Conservation (phyloP, 106 monocot species). For the Phalaenopsis aphrodite region DNA sequence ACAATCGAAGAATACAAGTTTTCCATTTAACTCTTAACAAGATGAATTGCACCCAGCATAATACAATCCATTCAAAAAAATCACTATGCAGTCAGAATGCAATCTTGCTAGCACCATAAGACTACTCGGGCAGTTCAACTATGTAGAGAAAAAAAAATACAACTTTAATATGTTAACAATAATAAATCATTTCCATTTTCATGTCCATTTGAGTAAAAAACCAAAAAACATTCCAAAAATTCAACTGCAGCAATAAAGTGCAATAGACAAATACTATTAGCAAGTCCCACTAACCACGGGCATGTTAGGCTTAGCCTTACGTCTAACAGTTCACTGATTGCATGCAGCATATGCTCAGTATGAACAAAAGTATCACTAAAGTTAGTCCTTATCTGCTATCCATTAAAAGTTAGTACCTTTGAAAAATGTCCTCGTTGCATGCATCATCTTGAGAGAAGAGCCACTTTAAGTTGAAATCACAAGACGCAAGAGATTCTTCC, state of each 20-base stretch:
- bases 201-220: not conserved
- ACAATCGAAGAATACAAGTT: too few species aligned
- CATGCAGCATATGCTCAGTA: not conserved
- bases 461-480: constrained; percentile 36
- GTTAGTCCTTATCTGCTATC: not conserved
- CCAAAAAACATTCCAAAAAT: not conserved
- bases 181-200: not conserved
- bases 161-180: too few species aligned
- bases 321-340: too few species aligned
- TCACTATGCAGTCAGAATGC: too few species aligned
- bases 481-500: constrained; percentile 21
- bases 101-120: too few species aligned
- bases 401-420: constrained; percentile 31
- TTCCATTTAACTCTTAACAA: too few species aligned
- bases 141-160: too few species aligned
- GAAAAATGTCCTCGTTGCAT: constrained; percentile 36
- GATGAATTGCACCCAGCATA: too few species aligned
- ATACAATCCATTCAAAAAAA: not conserved
- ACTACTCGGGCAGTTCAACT: too few species aligned
- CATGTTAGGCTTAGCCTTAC: too few species aligned
- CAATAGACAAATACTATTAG: not conserved
- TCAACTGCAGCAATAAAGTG: constrained; percentile 2
- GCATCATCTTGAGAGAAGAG: constrained; percentile 32
- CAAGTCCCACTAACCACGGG: too few species aligned
- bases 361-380: not conserved